Percentiles rank a stretch among this genome's conserved stretches.
Evolutionary conservation across 306 rosid genomes (phyloP).

Genomic region (Clitoria ternatea): DNA sequence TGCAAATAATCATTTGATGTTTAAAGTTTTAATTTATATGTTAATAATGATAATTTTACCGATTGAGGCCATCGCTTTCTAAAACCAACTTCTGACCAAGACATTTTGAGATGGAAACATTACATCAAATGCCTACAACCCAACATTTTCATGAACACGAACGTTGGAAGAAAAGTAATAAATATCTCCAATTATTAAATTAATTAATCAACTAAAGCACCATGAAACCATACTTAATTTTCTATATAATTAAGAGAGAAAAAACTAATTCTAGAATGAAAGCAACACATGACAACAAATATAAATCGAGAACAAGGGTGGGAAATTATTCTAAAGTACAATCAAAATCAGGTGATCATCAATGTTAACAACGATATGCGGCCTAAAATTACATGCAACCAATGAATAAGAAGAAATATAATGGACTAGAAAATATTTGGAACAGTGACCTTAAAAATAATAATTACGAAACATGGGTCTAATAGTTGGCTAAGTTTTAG

Average conservation of each 20-base stretch:
- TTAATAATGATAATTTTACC: conserved; percentile 6
- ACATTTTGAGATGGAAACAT: conserved; percentile 36
- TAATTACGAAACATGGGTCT: too few species aligned
- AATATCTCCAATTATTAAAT: background rate
- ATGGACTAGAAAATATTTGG: background rate
- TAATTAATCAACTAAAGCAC: background rate
- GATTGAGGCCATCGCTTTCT: conserved; percentile 50
- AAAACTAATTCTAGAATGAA: background rate
- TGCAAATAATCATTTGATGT: background rate
- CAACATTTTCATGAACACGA: background rate
- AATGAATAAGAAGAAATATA: background rate
- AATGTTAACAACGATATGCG: conserved; percentile 20
- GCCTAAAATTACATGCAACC: conserved; percentile 32
- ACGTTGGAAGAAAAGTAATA: background rate
- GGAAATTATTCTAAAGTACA: background rate
- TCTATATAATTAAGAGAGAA: background rate
- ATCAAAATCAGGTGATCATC: background rate
- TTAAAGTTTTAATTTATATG: background rate
- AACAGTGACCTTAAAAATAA: too few species aligned
- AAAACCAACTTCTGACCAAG: conserved; percentile 52
- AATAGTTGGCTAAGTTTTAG: background rate
- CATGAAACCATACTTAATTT: background rate
- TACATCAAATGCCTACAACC: background rate
- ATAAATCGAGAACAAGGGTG: too few species aligned
- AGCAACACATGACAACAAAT: background rate